Evolutionary conservation across 805 yeast genomes (phyloP), one percentile per base, ranked within the genome.

Genomic region (Candida chauliodis): DNA sequence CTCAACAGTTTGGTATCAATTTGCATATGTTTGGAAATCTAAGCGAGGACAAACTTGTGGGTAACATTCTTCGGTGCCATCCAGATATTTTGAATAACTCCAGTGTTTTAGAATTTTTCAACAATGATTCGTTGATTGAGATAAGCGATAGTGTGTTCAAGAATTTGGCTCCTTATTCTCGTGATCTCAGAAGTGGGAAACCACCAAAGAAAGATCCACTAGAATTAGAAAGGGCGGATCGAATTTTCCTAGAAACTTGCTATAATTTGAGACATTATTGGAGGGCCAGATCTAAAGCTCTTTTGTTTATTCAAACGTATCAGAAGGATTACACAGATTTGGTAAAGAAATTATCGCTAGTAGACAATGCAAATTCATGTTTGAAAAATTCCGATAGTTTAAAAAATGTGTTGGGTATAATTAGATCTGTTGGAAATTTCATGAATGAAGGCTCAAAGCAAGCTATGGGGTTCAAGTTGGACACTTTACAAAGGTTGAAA

Each of bases 1-100:
- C 95, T 1, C 99, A 93, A 55, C 97, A 88, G 51, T 89, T 93
- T 66, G 96, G 95, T 27, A 93, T 93, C 53, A 90, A 91, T 55
- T 69, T 93, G 37, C 98, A 93, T 55, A 73, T 79, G 65, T 87
- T 79, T 60, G 71, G 87, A 4, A 66, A 66, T 29, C 47, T 77
- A 16, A 48, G 81, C 1, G 95, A 82, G 26, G 78, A 74, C 4
- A 84, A 77, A 30, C 70, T 91, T 20, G 81, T 91, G 6, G 37
- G 49, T n/a, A 83, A 81, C 55, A 76, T 93, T 7, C 64, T 93
- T 43, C 75, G 71, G 32, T 93, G 99, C 64, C 84, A 86, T 38
- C 66, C 66, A 16, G 90, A 83, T 8, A 75, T 91, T 7, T 44
- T 91, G 38, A 73, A 74, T 14, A 86, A 81, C 42, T 62, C 74